Base-by-base conservation (phyloP, 202 grass and related monocot genomes). In the Alloteropsis angusta region DNA sequence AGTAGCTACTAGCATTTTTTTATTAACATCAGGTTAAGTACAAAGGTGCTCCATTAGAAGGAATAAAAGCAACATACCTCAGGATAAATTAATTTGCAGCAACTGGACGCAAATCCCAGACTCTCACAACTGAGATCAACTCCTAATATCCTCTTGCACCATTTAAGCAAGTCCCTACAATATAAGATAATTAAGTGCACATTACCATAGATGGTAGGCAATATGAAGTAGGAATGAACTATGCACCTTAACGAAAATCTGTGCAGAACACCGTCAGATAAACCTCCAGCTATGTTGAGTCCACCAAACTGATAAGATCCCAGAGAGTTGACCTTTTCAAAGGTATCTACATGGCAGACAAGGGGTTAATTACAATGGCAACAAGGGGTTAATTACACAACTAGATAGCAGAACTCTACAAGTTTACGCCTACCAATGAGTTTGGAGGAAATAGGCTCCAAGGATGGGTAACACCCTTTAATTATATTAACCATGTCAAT, bases 191-290 rank as follows among this genome's bases (percentile, higher is more conserved):
- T 25, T 48, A 80, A 65, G 37, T 4, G 70, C 75, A 18, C 13
- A 19, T 25, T 74, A 22, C 36, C 49, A 43, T 10, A 60, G 37
- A 69, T 81, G 13, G 3, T 65, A 78, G 44, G 13, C 36, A 66
- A 64, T 57, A 22, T 55, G 44, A 2, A 48, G 35, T 42, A 93
- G 74, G 41, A 72, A 78, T 52, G 45, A 71, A 35, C 2, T 80
- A 87, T 50, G 52, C 67, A 97, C 94, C 94, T 94, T 69, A 94
- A 85, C 38, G 94, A 92, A 77, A 94, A 97, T 77, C 91, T 97
- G 76, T 79, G 83, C 43, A 83, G 56, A 74, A 75, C 46, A 64
- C 79, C 71, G 71, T 82, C 81, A 80, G 77, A 77, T 39, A 59
- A 86, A 83, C 56, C 59, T 74, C 87, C 70, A 71, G 73, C 48